Evolutionary conservation across 2,329 filamentous ascomycete genomes (phyloP).

Genomic region (Diaporthe ilicicola): DNA sequence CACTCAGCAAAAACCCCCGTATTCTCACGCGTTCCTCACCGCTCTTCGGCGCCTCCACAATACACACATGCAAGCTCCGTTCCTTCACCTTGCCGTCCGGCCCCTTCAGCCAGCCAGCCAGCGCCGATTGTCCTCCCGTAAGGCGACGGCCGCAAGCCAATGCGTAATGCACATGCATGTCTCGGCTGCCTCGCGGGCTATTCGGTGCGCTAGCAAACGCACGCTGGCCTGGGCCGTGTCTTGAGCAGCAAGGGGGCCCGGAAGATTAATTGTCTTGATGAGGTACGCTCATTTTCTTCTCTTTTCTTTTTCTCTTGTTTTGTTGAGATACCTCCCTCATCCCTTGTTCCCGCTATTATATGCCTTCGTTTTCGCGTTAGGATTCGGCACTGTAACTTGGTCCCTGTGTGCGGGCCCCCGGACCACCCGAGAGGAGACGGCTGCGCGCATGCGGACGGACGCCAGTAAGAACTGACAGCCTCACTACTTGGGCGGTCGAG

Average conservation of each 20-base stretch:
- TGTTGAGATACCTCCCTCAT: neutral
- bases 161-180: slow-evolving; percentile 26
- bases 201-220: slow-evolving; percentile 4
- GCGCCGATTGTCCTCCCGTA: slow-evolving; percentile 9
- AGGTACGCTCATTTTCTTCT: neutral
- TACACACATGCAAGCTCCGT: slow-evolving; percentile 17
- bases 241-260: neutral
- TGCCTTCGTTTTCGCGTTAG: slow-evolving; percentile 1
- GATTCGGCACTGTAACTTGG: neutral
- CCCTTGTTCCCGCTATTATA: neutral
- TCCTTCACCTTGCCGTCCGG: slow-evolving; percentile 12
- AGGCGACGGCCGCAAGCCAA: slow-evolving; percentile 24
- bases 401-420: neutral
- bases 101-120: slow-evolving; percentile 14
- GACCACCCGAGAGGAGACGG: neutral
- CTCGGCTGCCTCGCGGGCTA: slow-evolving; percentile 24
- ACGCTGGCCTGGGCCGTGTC: neutral
- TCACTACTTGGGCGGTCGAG: slow-evolving; percentile 1
- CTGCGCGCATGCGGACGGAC: neutral
- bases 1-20: neutral
- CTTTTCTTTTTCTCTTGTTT: neutral
- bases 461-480: neutral
- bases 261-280: neutral
- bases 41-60: slow-evolving; percentile 25
- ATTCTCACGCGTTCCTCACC: slow-evolving; percentile 9